A percentile compares a stretch with the other conserved stretches of the same genome.
Evolutionary conservation across 345 rosid species (phyloP).

Genomic region (Citrus glauca): DNA sequence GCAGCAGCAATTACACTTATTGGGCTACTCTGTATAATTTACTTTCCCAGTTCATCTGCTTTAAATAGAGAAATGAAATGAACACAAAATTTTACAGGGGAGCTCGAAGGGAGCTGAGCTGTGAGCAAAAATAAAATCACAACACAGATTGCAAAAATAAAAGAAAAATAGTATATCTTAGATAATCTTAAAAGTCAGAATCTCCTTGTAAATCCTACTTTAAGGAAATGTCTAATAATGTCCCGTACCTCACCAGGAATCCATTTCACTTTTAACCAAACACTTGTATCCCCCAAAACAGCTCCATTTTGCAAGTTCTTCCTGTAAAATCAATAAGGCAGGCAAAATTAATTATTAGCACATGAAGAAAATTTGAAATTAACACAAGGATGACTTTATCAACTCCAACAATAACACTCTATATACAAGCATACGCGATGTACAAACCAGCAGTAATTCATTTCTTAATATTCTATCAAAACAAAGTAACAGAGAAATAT

Average conservation of each 20-base stretch:
- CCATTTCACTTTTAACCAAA: conserved; percentile 86
- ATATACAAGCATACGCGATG: neutral
- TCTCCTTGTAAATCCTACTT: neutral
- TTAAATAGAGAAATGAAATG: neutral
- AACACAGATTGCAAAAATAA: neutral
- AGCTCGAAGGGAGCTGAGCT: neutral
- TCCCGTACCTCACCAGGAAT: conserved; percentile 69
- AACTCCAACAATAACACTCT: neutral
- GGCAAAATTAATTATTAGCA: neutral
- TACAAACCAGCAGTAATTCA: neutral
- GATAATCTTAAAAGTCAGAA: neutral
- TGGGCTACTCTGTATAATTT: neutral
- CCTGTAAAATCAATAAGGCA: conserved; percentile 28
- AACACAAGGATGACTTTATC: conserved; percentile 17
- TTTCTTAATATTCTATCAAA: neutral
- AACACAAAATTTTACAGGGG: neutral
- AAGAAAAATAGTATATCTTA: neutral
- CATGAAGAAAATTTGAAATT: conserved; percentile 2
- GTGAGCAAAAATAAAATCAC: neutral
- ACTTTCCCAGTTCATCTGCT: neutral
- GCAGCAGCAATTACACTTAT: neutral
- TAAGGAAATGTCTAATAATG: neutral
- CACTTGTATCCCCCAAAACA: conserved; percentile 44
- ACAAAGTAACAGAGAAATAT: neutral
- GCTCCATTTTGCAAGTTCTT: conserved; percentile 27